Percentiles rank a stretch among this genome's conserved stretches.
phyloP scores from a whole-genome alignment of 257 asterid species.

The Mitragyna speciosa region DNA sequence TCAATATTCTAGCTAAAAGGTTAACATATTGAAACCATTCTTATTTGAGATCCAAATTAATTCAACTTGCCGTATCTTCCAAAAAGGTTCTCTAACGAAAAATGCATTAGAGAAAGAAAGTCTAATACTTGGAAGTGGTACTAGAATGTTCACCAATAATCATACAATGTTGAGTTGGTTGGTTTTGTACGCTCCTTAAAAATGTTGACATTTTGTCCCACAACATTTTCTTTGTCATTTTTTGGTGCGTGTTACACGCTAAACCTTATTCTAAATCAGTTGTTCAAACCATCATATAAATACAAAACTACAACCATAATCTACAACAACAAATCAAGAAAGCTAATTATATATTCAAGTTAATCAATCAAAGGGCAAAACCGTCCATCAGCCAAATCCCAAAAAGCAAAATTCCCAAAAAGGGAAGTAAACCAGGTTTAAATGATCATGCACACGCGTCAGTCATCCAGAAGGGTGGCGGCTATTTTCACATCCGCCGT shows the following conservation, averaged over 20 bases:
- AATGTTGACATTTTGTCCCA: background rate
- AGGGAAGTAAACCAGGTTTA: constrained; percentile 17
- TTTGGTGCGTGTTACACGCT: background rate
- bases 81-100: no score
- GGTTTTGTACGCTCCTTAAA: background rate
- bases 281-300: background rate
- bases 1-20: background rate
- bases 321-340: background rate
- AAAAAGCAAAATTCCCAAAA: constrained; percentile 29
- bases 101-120: no score
- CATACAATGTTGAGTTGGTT: background rate
- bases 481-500: constrained; percentile 13
- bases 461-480: constrained; percentile 30
- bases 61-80: no score
- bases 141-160: background rate
- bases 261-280: background rate
- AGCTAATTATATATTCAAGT: background rate
- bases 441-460: constrained; percentile 27
- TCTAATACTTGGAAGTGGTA: no score
- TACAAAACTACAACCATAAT: background rate
- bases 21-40: no score
- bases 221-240: background rate
- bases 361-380: constrained; percentile 24
- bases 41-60: no score
- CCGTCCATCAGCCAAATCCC: constrained; percentile 21